These are phyloP conservation scores for Nakazawaea holstii DNA, from an alignment of 805 yeast species.

Conservation along the genomic window DNA sequence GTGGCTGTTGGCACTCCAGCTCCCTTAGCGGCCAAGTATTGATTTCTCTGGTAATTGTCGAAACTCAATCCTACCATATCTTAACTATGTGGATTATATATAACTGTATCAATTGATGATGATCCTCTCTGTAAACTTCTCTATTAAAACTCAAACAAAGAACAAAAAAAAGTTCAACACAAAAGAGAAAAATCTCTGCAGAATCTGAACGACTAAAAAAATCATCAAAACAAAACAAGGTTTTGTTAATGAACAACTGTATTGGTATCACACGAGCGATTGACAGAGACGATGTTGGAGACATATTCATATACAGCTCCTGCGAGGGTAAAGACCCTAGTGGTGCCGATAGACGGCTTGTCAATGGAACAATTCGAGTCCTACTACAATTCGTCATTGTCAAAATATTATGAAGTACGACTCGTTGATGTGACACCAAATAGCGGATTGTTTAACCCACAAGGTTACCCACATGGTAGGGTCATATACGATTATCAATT, in stretches of 20 bases:
- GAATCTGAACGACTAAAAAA: neutral
- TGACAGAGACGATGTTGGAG: conserved; percentile 23
- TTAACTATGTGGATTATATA: too few species aligned
- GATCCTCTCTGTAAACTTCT: neutral
- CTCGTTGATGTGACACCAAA: conserved; percentile 72
- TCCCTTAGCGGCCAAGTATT: conserved; percentile 65
- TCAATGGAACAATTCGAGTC: conserved; percentile 33
- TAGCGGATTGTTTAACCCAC: conserved; percentile 70
- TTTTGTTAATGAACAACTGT: too few species aligned
- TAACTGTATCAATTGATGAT: conserved; percentile 2
- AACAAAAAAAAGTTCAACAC: neutral
- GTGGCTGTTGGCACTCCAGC: conserved; percentile 81
- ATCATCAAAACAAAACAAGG: neutral
- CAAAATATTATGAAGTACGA: conserved; percentile 55
- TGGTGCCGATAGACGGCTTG: conserved; percentile 62
- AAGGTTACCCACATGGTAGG: conserved; percentile 75
- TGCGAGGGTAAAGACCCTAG: conserved; percentile 56
- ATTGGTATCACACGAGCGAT: neutral
- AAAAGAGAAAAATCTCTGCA: neutral
- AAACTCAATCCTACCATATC: conserved; percentile 86
- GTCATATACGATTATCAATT: conserved; percentile 53
- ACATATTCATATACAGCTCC: conserved; percentile 53
- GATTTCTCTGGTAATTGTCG: conserved; percentile 91
- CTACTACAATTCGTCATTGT: conserved; percentile 36
- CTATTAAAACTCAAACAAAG: neutral